A percentile compares a stretch with the other conserved stretches of the same genome.
Conservation (phyloP, 2,329 filamentous ascomycete genomes). For the Botrytis aclada region DNA sequence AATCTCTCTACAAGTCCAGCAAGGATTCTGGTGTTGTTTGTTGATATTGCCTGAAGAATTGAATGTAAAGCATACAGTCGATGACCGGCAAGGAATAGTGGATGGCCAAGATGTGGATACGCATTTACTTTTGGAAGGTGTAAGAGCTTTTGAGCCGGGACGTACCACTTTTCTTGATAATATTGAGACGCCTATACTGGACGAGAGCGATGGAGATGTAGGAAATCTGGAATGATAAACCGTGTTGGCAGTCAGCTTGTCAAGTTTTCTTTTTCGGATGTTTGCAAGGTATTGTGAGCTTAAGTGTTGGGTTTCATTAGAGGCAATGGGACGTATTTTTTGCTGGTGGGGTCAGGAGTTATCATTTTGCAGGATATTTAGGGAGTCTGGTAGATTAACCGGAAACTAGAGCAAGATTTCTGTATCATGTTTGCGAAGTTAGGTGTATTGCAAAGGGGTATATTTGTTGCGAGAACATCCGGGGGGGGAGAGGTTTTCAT, state of each 20-base stretch:
- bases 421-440: background rate
- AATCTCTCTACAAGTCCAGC: background rate
- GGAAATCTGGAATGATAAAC: background rate
- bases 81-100: background rate
- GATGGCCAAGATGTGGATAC: background rate
- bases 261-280: background rate
- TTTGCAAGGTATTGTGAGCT: background rate
- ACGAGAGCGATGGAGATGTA: background rate
- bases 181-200: rapidly evolving
- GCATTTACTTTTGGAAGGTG: background rate
- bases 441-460: background rate
- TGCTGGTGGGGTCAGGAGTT: background rate
- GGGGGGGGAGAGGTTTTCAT: too few relatives aligned
- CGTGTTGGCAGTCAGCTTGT: background rate
- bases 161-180: too few relatives aligned
- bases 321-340: background rate
- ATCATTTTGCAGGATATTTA: background rate
- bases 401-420: background rate
- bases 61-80: background rate
- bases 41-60: background rate
- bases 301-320: background rate
- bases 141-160: background rate
- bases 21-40: background rate
- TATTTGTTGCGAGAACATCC: background rate
- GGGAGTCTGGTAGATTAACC: background rate